Percentiles rank a stretch among this genome's conserved stretches.
Conservation (phyloP, 2,329 filamentous ascomycete species). For the Aspergillus sclerotialis region DNA sequence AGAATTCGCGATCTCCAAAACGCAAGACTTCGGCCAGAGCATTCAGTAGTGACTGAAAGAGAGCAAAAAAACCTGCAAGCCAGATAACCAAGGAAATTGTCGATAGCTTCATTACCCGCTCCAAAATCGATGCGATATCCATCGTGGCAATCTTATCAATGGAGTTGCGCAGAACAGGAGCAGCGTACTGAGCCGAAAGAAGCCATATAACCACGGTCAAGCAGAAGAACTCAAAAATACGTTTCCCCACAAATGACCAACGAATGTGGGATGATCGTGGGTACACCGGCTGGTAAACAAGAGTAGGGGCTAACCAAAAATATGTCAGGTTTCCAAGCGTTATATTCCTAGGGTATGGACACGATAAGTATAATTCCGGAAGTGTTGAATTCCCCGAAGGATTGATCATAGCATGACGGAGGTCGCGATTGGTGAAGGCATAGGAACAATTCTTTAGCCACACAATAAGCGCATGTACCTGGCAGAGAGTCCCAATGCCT, state of each 20-base stretch:
- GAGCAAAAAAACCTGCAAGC: conserved; percentile 93
- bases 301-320: conserved; percentile 96
- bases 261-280: conserved; percentile 74
- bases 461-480: conserved; percentile 88
- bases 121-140: conserved; percentile 72
- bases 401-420: conserved; percentile 83
- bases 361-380: conserved; percentile 72
- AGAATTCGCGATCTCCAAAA: conserved; percentile 92
- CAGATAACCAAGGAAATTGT: conserved; percentile 95
- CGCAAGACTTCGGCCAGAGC: conserved; percentile 81
- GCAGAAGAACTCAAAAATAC: conserved; percentile 67
- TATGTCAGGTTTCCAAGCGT: conserved; percentile 82
- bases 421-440: conserved; percentile 90
- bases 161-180: conserved; percentile 82
- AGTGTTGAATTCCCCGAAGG: conserved; percentile 61
- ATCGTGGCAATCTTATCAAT: conserved; percentile 78
- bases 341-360: conserved; percentile 87
- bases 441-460: conserved; percentile 96
- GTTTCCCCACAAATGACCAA: conserved; percentile 82
- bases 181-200: conserved; percentile 86
- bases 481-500: conserved; percentile 81
- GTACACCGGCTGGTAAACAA: conserved; percentile 96
- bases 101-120: conserved; percentile 87
- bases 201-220: conserved; percentile 92
- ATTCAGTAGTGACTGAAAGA: conserved; percentile 91